phyloP scores from a whole-genome alignment of 164 flowering plant genomes.

The Platanus orientalis region DNA sequence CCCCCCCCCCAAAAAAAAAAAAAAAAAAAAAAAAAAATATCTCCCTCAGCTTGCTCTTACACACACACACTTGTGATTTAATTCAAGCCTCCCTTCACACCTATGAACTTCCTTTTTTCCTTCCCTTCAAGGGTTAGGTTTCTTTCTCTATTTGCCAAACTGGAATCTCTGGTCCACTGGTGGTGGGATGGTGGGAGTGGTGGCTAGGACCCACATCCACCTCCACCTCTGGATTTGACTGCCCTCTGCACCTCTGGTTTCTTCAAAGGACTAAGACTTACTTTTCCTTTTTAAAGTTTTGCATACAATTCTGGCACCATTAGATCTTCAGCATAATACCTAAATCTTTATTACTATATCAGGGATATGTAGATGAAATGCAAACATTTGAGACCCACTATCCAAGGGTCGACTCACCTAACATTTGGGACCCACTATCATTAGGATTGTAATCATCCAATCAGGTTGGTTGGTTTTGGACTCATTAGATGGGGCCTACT shows the following conservation, averaged over 20 bases:
- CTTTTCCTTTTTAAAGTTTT: neutral
- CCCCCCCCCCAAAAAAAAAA: slow-evolving; percentile 6
- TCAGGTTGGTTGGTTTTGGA: no score
- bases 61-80: no score
- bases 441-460: no score
- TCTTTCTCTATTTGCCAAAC: slow-evolving; percentile 24
- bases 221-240: slow-evolving; percentile 12
- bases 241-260: neutral
- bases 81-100: neutral
- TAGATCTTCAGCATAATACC: neutral
- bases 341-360: neutral
- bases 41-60: neutral
- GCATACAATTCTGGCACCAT: neutral
- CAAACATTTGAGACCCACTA: no score
- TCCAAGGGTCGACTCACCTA: no score
- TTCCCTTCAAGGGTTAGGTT: slow-evolving; percentile 18
- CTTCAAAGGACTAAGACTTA: neutral
- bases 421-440: no score
- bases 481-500: no score
- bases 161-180: slow-evolving; percentile 34
- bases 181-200: slow-evolving; percentile 22
- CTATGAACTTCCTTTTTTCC: neutral
- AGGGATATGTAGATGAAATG: no score
- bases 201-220: slow-evolving; percentile 29
- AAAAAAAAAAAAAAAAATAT: no score